These are phyloP conservation scores for Spathaspora passalidarum DNA, from an alignment of 805 yeast genomes.

Conservation along the genomic window DNA sequence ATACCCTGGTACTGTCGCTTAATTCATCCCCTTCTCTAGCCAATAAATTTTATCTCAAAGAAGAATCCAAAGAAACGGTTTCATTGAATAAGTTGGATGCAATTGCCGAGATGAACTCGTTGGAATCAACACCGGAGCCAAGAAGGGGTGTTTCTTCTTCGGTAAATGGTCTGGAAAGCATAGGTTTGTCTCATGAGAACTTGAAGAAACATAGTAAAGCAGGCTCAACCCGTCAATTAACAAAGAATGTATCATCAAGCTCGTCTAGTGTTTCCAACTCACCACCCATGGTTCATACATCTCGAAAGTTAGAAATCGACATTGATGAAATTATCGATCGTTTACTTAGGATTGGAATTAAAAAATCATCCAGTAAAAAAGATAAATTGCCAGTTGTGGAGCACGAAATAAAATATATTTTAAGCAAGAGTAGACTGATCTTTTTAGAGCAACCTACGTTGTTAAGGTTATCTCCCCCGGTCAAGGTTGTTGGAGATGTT, in stretches of 20 bases:
- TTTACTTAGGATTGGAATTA: conserved; percentile 48
- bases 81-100: conserved; percentile 21
- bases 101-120: conserved; percentile 29
- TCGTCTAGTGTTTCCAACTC: conserved; percentile 12
- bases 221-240: neutral
- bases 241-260: conserved; percentile 11
- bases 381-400: conserved; percentile 50
- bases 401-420: conserved; percentile 54
- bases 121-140: conserved; percentile 23
- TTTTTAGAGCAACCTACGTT: conserved; percentile 64
- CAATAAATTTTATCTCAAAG: conserved; percentile 5
- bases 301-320: conserved; percentile 35
- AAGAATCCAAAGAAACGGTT: conserved; percentile 5
- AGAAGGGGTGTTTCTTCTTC: neutral
- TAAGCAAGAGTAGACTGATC: conserved; percentile 56
- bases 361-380: conserved; percentile 22
- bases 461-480: conserved; percentile 69
- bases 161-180: neutral
- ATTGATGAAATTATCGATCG: conserved; percentile 63
- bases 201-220: conserved; percentile 6
- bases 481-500: conserved; percentile 79
- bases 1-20: conserved; percentile 37
- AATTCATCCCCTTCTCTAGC: conserved; percentile 19
- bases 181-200: conserved; percentile 7
- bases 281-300: conserved; percentile 12